Percentiles rank a stretch among this genome's conserved stretches.
phyloP scores from a whole-genome alignment of 2,329 filamentous ascomycete species.

The Mycogone perniciosa region DNA sequence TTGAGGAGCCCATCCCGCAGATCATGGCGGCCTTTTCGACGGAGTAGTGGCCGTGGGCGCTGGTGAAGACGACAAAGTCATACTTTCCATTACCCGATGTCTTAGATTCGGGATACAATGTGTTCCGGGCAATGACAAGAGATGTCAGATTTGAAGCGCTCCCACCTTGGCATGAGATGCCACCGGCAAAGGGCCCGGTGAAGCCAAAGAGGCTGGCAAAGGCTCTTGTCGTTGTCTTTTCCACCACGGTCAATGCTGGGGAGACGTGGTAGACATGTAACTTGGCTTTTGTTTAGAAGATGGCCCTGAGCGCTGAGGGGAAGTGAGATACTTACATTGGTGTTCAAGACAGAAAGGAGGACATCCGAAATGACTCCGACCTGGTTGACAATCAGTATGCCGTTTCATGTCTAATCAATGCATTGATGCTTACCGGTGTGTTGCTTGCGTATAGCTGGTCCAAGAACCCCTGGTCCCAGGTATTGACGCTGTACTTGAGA shows the following conservation, averaged over 20 bases:
- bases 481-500: constrained; percentile 85
- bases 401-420: neutral
- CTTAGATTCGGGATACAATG: constrained; percentile 74
- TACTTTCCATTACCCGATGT: constrained; percentile 57
- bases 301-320: neutral
- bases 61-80: constrained; percentile 80
- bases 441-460: constrained; percentile 93
- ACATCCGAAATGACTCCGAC: constrained; percentile 81
- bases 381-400: constrained; percentile 28
- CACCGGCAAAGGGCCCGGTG: constrained; percentile 60
- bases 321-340: constrained; percentile 55
- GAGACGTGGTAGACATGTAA: constrained; percentile 92
- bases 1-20: constrained; percentile 70
- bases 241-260: constrained; percentile 77
- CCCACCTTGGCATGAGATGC: constrained; percentile 75
- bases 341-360: constrained; percentile 79
- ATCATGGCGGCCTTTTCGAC: constrained; percentile 93
- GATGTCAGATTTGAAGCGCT: constrained; percentile 79
- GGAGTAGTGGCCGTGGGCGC: constrained; percentile 85
- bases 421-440: constrained; percentile 55
- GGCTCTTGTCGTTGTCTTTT: constrained; percentile 70
- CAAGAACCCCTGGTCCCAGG: constrained; percentile 95
- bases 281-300: constrained; percentile 28
- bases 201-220: constrained; percentile 76
- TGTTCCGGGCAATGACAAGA: constrained; percentile 82